phyloP scores from a whole-genome alignment of 2,329 filamentous ascomycete species.

The Dactylonectria macrodidyma region DNA sequence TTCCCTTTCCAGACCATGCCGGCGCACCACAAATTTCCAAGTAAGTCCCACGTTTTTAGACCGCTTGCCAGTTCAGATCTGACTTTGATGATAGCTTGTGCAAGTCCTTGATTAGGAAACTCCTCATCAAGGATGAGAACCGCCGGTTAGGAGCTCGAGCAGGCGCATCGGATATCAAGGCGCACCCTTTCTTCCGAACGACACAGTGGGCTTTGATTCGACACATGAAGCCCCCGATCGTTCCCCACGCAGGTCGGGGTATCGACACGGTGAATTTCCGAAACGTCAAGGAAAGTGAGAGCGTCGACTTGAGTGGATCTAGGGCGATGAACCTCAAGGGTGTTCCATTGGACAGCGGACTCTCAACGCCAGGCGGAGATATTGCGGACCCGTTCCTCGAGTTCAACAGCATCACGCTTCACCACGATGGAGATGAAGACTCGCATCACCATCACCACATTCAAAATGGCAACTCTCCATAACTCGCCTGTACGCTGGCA shows the following conservation, averaged over 20 bases:
- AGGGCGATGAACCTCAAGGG: conserved; percentile 74
- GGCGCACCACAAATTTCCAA: conserved; percentile 90
- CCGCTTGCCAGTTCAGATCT: conserved; percentile 25
- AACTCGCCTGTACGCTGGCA: conserved; percentile 14
- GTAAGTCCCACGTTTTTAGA: conserved; percentile 66
- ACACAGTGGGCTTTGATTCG: conserved; percentile 98
- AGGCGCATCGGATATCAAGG: conserved; percentile 96
- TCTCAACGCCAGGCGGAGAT: conserved; percentile 88
- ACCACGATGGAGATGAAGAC: conserved; percentile 92
- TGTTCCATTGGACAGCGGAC: conserved; percentile 87
- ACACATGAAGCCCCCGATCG: conserved; percentile 98
- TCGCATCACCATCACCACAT: conserved; percentile 29
- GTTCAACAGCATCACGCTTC: conserved; percentile 97
- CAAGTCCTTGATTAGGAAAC: conserved; percentile 95
- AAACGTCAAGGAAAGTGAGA: conserved; percentile 97
- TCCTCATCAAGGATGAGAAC: conserved; percentile 98
- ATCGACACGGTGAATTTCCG: conserved; percentile 97
- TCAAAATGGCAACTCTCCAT: conserved; percentile 12
- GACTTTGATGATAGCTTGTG: conserved; percentile 76
- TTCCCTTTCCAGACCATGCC: conserved; percentile 92
- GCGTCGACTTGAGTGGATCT: conserved; percentile 84
- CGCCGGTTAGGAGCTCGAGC: conserved; percentile 93
- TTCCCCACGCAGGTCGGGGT: conserved; percentile 90
- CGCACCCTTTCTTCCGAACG: conserved; percentile 93
- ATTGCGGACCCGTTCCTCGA: conserved; percentile 94